Evolutionary conservation across 2,329 filamentous ascomycete species (phyloP), one percentile per base, ranked within the genome.

Genomic region (Seiridium cupressi): DNA sequence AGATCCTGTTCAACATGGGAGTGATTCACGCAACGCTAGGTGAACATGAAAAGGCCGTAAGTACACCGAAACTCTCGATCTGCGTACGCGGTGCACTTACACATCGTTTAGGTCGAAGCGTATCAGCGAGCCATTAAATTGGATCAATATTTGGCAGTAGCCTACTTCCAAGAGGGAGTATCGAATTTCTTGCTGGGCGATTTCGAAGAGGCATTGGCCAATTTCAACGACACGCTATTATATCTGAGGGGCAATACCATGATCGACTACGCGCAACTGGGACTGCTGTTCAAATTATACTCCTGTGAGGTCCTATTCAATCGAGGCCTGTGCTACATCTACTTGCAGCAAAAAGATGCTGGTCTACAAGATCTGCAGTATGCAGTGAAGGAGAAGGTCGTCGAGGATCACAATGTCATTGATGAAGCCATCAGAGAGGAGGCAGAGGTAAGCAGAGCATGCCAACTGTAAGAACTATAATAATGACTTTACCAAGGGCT

Each of bases 281-380:
- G 95, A 26, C 84, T 99, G 49, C 90, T 96, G 61, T 99, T 98
- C 81, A 97, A 96, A 75, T 81, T 99, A 9, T 98, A 94, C 76
- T 97, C 95, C 1, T 99, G 95, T 78, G 95, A 99, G 72, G 94
- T 97, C 2, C 82, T 99, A 34, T 99, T 99, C 82, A 99, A 99
- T 75, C 89, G 95, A 57, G 95, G 95, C 61, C 82, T 99, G 60
- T 98, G 95, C 79, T 98, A 97, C 78, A 96, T 98, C 70, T 98
- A 98, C 72, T 83, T 98, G 36, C 91, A 96, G 72, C 92, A 98
- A 75, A 91, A 90, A 74, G 92, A 96, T 10, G 87, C 90, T 1
- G 95, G 95, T 66, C 86, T 99, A 84, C 89, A 95, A 74, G 95
- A 99, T 79, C 81, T 99, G 68, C 84, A 86, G 26, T 98, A 90